A percentile compares a stretch with the other conserved stretches of the same genome.
Conservation (phyloP, 495 filamentous ascomycete genomes). For the Penicillium goetzii region DNA sequence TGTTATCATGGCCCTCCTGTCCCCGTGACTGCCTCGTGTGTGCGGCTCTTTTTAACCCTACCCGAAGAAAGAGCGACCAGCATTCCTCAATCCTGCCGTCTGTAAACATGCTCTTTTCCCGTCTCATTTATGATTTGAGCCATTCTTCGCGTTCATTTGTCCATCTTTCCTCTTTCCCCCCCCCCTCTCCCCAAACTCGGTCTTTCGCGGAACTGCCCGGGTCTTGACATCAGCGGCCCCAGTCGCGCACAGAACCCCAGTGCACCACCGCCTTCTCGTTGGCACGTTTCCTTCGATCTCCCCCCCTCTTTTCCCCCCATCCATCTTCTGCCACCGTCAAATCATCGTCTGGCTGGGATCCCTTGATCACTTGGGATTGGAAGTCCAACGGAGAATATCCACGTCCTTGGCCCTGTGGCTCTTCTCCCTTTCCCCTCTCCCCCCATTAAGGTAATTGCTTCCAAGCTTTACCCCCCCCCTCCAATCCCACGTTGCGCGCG, state of each 20-base stretch:
- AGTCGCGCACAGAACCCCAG: conserved; percentile 23
- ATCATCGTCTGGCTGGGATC: conserved; percentile 36
- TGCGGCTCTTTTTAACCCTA: not conserved
- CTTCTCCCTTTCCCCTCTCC: conserved; percentile 6
- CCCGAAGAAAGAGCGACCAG: not conserved
- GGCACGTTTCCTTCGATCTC: conserved; percentile 25
- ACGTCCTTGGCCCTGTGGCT: conserved; percentile 10
- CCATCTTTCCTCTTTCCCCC: conserved; percentile 5
- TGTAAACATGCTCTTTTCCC: conserved; percentile 16
- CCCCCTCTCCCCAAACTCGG: no score
- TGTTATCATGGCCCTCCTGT: not conserved
- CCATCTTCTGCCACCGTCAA: conserved; percentile 28
- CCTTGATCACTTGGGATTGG: conserved; percentile 27
- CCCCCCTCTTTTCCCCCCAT: conserved; percentile 25
- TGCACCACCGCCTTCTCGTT: conserved; percentile 30
- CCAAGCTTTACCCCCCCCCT: conserved; percentile 13
- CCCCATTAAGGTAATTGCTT: conserved; percentile 21
- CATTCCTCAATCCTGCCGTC: conserved; percentile 15
- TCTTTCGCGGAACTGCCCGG: conserved; percentile 34
- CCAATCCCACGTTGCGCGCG: conserved; percentile 39
- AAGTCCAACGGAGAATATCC: conserved; percentile 29
- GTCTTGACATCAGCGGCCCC: conserved; percentile 42
- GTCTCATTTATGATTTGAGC: not conserved
- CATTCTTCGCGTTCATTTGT: conserved; percentile 3
- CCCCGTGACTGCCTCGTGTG: not conserved